Conservation (phyloP, 441 rosid species). For the Syzygium malaccense region DNA sequence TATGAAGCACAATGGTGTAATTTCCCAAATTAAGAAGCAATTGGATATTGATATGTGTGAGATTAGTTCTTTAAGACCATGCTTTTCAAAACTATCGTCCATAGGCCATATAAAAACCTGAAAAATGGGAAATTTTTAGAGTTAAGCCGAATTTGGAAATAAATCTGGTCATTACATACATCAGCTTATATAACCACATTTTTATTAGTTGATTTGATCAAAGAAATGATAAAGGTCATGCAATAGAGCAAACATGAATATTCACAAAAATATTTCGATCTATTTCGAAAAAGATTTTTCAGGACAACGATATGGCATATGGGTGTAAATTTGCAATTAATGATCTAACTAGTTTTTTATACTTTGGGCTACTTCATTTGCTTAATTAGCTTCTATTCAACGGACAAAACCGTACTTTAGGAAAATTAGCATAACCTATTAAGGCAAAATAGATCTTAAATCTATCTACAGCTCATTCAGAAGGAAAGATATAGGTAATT, state of each 20-base stretch:
- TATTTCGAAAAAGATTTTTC: no score
- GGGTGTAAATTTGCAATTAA: no score
- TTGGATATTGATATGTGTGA: not conserved
- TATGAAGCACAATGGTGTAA: not conserved
- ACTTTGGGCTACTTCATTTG: no score
- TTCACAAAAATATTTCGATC: no score
- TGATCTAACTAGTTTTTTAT: no score
- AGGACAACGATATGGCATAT: no score
- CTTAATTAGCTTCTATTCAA: no score
- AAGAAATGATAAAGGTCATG: not conserved
- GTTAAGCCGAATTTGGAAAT: not conserved
- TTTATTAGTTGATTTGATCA: not conserved
- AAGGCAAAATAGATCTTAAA: no score
- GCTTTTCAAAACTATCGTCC: not conserved
- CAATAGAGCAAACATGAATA: not conserved
- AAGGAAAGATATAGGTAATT: no score
- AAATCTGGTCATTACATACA: not conserved
- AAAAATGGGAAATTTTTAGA: not conserved
- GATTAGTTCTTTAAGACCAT: not conserved
- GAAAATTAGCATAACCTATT: no score
- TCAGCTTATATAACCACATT: not conserved
- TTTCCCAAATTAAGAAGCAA: not conserved
- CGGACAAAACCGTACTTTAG: no score
- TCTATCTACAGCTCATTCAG: no score
- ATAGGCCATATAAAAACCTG: not conserved